phyloP scores from a whole-genome alignment of 2,329 filamentous ascomycete species.

The Fusarium brevicatenulatum region DNA sequence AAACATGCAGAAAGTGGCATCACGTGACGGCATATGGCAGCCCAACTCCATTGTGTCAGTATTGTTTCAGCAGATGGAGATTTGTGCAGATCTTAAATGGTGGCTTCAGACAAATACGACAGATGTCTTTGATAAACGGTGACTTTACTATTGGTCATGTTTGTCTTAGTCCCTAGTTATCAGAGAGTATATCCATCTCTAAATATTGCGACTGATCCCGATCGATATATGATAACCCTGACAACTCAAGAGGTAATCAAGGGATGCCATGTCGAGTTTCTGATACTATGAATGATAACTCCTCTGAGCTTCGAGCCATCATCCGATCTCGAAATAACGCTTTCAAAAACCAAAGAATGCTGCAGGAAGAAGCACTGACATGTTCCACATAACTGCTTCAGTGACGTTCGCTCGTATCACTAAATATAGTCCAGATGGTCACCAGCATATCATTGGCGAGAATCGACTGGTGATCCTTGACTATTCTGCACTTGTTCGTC shows the following conservation, averaged over 20 bases:
- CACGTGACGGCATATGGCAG: constrained; percentile 33
- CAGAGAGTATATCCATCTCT: background rate
- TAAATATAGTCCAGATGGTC: constrained; percentile 14
- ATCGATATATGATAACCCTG: background rate
- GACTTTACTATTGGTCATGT: background rate
- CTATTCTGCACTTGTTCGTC: constrained; percentile 9
- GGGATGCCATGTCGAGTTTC: background rate
- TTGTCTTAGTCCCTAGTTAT: background rate
- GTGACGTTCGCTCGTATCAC: background rate
- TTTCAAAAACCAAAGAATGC: background rate
- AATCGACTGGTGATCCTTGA: constrained; percentile 21
- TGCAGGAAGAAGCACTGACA: background rate
- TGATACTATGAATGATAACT: background rate
- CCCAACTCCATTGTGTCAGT: constrained; percentile 1
- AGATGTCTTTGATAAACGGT: background rate
- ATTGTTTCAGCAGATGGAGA: constrained; percentile 1
- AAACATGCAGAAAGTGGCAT: constrained; percentile 20
- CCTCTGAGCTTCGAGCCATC: background rate
- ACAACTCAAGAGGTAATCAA: background rate
- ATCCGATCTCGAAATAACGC: background rate
- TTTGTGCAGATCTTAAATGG: constrained; percentile 11
- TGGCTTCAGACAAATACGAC: constrained; percentile 14
- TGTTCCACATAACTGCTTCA: background rate
- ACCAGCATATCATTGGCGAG: constrained; percentile 19
- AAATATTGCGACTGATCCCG: background rate